These are phyloP conservation scores for Spinellus fusiger DNA, from an alignment of 192 early-diverging fungal species.

Conservation along the genomic window DNA sequence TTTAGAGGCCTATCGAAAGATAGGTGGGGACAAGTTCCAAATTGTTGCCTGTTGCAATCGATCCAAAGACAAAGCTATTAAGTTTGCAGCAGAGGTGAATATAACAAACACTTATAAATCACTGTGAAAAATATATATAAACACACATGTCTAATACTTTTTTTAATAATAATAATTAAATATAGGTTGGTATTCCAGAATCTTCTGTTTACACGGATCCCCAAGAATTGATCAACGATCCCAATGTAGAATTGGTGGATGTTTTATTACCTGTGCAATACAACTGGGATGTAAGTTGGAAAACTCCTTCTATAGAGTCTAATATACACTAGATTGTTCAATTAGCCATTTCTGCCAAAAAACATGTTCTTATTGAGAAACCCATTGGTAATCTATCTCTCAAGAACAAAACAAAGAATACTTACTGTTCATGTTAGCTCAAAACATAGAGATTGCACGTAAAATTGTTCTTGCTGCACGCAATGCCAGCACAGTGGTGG, in stretches of 20 bases:
- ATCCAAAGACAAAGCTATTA: constrained; percentile 31
- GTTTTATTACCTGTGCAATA: constrained; percentile 29
- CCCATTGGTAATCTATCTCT: constrained; percentile 23
- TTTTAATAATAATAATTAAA: no score
- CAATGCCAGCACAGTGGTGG: constrained; percentile 16
- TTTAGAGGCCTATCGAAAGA: constrained; percentile 18
- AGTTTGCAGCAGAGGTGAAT: constrained; percentile 29
- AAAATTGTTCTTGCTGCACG: constrained; percentile 19
- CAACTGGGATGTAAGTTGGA: constrained; percentile 21
- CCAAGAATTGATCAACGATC: constrained; percentile 23
- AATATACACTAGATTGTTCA: constrained; percentile 15
- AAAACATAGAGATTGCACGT: constrained; percentile 24
- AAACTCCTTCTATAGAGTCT: background rate
- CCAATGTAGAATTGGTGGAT: constrained; percentile 28
- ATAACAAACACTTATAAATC: background rate
- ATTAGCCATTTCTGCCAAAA: constrained; percentile 24
- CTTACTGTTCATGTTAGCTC: constrained; percentile 11
- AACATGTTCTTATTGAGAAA: constrained; percentile 34
- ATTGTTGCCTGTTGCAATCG: constrained; percentile 35
- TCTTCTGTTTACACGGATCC: constrained; percentile 31
- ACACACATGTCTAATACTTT: no score
- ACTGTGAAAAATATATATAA: background rate
- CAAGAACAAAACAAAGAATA: background rate
- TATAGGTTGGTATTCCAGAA: constrained; percentile 29
- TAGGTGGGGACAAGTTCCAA: constrained; percentile 25